Evolutionary conservation across 257 asterid species (phyloP).

Genomic region (Lycium ferocissimum): DNA sequence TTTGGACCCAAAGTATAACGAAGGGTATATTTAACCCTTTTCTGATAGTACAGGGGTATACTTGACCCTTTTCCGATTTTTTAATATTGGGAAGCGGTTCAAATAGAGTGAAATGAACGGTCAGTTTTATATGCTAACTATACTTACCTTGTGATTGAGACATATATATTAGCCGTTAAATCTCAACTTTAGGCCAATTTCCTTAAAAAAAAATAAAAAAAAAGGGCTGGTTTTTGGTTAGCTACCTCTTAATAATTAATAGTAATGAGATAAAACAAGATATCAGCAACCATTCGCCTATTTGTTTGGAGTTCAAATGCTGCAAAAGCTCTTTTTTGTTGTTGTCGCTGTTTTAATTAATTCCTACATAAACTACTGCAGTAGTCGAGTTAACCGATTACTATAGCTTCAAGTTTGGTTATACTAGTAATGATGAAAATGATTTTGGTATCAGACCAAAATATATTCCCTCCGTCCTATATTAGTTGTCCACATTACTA

Average conservation of each 20-base stretch:
- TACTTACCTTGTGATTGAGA: neutral
- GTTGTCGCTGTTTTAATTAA: neutral
- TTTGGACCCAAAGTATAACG: too few species aligned
- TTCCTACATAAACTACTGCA: neutral
- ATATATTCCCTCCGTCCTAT: too few species aligned
- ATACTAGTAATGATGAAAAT: neutral
- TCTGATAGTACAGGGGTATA: too few species aligned
- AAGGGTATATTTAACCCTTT: too few species aligned
- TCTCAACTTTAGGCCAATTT: neutral
- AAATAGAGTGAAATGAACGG: neutral
- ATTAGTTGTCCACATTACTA: too few species aligned
- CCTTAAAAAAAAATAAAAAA: neutral
- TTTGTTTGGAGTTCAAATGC: neutral
- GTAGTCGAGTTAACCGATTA: neutral
- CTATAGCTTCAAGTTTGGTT: neutral
- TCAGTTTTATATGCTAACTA: neutral
- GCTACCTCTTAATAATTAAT: neutral
- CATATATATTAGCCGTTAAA: neutral
- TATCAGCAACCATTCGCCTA: neutral
- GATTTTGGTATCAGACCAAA: neutral
- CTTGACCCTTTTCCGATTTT: too few species aligned
- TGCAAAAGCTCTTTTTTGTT: neutral
- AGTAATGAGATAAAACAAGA: neutral
- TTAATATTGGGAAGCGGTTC: neutral
- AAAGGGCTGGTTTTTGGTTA: neutral